Conservation (phyloP, 2,329 filamentous ascomycete species). For the Sarocladium strictum region DNA sequence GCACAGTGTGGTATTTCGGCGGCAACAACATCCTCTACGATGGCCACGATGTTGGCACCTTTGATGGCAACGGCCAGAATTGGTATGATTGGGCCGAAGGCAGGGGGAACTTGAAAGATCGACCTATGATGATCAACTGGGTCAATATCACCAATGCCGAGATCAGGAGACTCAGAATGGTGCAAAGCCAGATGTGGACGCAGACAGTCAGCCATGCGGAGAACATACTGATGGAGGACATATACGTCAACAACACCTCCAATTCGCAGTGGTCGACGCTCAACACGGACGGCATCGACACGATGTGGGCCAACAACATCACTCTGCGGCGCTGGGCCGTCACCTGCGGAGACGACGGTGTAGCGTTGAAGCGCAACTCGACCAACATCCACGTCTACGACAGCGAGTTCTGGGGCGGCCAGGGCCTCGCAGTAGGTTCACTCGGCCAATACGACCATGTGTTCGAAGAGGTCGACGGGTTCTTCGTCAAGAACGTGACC, state of each 20-base stretch:
- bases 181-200: constrained; percentile 57
- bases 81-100: constrained; percentile 49
- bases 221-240: constrained; percentile 40
- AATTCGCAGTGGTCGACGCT: constrained; percentile 24
- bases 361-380: constrained; percentile 49
- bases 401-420: constrained; percentile 40
- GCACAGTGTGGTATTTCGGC: constrained; percentile 48
- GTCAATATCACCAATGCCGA: constrained; percentile 39
- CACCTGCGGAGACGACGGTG: constrained; percentile 46
- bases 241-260: constrained; percentile 47
- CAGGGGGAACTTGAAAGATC: constrained; percentile 37
- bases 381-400: constrained; percentile 47
- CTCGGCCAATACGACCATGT: constrained; percentile 47
- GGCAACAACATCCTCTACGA: constrained; percentile 44
- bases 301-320: constrained; percentile 45
- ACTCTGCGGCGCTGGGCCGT: constrained; percentile 44
- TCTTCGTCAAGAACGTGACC: constrained; percentile 40
- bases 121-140: constrained; percentile 46
- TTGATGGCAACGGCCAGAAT: constrained; percentile 54
- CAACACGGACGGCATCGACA: constrained; percentile 42
- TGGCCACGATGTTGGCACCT: constrained; percentile 44
- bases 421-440: constrained; percentile 50
- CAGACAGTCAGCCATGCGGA: constrained; percentile 46
- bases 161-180: constrained; percentile 41
- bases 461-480: constrained; percentile 43